Evolutionary conservation across 2,329 filamentous ascomycete genomes (phyloP), one percentile per base, ranked within the genome.

Genomic region (Cordyceps cicadae): DNA sequence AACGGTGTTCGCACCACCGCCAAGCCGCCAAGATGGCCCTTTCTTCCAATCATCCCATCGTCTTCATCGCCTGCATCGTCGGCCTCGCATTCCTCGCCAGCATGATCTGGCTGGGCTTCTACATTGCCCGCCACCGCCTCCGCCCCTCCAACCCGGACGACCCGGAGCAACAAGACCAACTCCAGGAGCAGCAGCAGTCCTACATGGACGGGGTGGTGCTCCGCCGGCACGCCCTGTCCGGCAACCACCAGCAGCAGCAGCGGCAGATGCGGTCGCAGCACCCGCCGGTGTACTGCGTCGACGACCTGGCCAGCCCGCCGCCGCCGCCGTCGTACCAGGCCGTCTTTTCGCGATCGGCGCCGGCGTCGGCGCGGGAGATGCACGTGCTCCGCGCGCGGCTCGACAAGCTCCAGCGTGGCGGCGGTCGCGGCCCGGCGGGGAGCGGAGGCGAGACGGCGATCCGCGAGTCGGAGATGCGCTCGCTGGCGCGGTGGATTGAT

Each of bases 261-360:
- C 29, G 29, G 29, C 15, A 39, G 6, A 14, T 32, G 26, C 41
- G 7, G 29, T 3, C 19, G 17, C 45, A 52, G 14, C 56, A 62
- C 39, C 59, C 64, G 12, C 64, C 60, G 9, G 58, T 62, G 2
- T 62, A 61, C 41, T 62, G 59, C 43, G 51, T 60, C 43, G 61
- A 53, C 15, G 62, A 65, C 53, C 24, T 63, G 1, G n/a, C 41
- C 6, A 34, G 46, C 5, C 63, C 64, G 21, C 24, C 2, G 24
- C 24, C n/a, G n/a, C 64, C 64, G 11, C 64, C 64, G 1, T 34
- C 48, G 14, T 66, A 66, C 54, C 49, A 62, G 46, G 46, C 55
- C 15, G 41, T 49, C 54, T n/a, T 49, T 4, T 24, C 19, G 39
- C 49, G 45, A 39, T 26, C 15, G 45, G 26, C 3, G 12, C 15